Conservation (phyloP, 2,329 filamentous ascomycete species). For the Chaetoscypha palmicola region DNA sequence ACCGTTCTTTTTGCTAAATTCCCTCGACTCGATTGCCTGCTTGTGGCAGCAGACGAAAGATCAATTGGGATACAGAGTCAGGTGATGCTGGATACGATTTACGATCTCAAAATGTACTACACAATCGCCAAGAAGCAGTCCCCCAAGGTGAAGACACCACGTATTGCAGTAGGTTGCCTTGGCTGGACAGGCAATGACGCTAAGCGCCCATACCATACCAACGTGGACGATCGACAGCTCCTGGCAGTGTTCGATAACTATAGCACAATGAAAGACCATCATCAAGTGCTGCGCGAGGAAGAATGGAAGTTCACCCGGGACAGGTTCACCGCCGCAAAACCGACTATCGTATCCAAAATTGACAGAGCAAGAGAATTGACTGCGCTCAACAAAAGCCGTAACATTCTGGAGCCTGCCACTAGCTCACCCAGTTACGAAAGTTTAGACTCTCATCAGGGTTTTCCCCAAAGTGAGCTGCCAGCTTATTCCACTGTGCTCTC, state of each 20-base stretch:
- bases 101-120: constrained; percentile 22
- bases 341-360: constrained; percentile 6
- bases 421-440: background rate
- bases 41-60: constrained; percentile 21
- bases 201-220: constrained; percentile 13
- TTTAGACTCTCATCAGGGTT: background rate
- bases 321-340: background rate
- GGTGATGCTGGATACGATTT: constrained; percentile 17
- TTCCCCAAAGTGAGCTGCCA: background rate
- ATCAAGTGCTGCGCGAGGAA: constrained; percentile 12
- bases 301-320: constrained; percentile 18
- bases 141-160: constrained; percentile 9
- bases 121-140: constrained; percentile 3
- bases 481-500: background rate
- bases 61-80: constrained; percentile 19
- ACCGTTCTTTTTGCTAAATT: constrained; percentile 14
- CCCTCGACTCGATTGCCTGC: constrained; percentile 8
- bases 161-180: constrained; percentile 21
- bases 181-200: constrained; percentile 19
- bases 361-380: constrained; percentile 3
- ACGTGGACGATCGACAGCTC: constrained; percentile 17
- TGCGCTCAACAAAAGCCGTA: background rate
- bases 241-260: constrained; percentile 16
- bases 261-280: constrained; percentile 16
- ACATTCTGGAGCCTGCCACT: background rate